Conservation (phyloP, 805 yeast genomes). For the Candida oleophila region DNA sequence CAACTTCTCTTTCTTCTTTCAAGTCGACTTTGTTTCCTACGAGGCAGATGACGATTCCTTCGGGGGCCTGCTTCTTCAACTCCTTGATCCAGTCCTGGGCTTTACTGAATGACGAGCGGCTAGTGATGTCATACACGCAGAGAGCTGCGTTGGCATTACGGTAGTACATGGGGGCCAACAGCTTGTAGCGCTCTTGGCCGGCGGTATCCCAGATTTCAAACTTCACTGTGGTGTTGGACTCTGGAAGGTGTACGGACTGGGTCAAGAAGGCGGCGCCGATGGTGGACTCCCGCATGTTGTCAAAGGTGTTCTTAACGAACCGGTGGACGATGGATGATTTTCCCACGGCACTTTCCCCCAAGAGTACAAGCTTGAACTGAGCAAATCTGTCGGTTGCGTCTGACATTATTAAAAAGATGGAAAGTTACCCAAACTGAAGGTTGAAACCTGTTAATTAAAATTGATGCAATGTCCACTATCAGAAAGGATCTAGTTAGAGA, state of each 20-base stretch:
- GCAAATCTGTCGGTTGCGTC: conserved; percentile 24
- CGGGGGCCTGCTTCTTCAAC: conserved; percentile 75
- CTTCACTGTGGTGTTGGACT: conserved; percentile 53
- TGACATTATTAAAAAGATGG: conserved; percentile 2
- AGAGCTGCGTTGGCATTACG: conserved; percentile 65
- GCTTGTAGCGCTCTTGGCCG: conserved; percentile 62
- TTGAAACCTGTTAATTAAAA: too few species aligned
- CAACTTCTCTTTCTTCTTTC: conserved; percentile 45
- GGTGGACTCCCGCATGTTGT: conserved; percentile 72
- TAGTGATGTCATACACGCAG: conserved; percentile 75
- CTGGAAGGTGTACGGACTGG: conserved; percentile 59
- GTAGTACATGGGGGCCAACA: conserved; percentile 47
- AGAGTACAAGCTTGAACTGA: conserved; percentile 62
- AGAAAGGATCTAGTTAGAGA: too few species aligned
- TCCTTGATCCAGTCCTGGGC: conserved; percentile 81
- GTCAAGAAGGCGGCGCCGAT: conserved; percentile 85
- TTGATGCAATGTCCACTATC: too few species aligned
- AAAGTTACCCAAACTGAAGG: too few species aligned
- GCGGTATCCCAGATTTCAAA: conserved; percentile 94
- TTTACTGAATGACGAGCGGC: conserved; percentile 61
- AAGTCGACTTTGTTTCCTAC: conserved; percentile 81
- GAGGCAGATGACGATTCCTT: conserved; percentile 72
- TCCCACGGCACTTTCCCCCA: conserved; percentile 85
- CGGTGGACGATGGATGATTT: conserved; percentile 59
- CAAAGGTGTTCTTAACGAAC: conserved; percentile 71